Percentiles rank a stretch among this genome's conserved stretches.
Evolutionary conservation across 2,329 filamentous ascomycete species (phyloP).

Genomic region (Phaeomoniella chlamydospora): DNA sequence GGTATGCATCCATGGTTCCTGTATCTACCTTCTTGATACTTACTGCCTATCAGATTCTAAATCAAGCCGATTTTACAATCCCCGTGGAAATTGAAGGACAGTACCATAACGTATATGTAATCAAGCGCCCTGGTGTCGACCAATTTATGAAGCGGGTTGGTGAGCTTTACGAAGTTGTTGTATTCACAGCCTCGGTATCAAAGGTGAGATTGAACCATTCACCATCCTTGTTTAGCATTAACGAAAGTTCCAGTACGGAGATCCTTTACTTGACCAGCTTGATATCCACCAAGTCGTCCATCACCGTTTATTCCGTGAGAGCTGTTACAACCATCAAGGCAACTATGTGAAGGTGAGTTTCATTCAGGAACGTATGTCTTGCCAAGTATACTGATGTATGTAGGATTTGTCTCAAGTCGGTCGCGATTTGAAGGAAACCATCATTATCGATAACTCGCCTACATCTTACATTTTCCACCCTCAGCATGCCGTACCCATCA

Average conservation of each 20-base stretch:
- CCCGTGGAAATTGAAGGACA: conserved; percentile 98
- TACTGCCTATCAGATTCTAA: conserved; percentile 56
- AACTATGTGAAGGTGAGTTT: conserved; percentile 76
- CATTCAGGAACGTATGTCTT: too few species aligned
- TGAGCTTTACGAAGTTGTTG: conserved; percentile 94
- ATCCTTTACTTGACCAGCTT: conserved; percentile 86
- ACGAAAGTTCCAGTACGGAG: conserved; percentile 57
- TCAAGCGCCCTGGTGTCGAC: conserved; percentile 96
- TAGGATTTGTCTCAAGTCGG: conserved; percentile 90
- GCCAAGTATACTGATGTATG: background rate
- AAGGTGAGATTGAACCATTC: conserved; percentile 47
- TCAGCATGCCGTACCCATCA: conserved; percentile 96
- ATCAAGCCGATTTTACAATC: conserved; percentile 97
- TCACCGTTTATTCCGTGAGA: conserved; percentile 91
- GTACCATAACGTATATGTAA: conserved; percentile 98
- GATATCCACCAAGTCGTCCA: conserved; percentile 97
- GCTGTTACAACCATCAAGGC: conserved; percentile 97
- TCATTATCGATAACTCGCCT: conserved; percentile 98
- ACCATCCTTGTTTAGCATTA: conserved; percentile 1
- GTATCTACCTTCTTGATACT: conserved; percentile 5
- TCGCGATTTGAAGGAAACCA: conserved; percentile 88
- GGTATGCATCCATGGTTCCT: conserved; percentile 37
- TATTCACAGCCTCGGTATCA: conserved; percentile 95
- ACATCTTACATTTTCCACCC: conserved; percentile 99
- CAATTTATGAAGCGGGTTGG: conserved; percentile 98